Conservation (phyloP, 169 alveolate species). For the Besnoitia besnoiti region DNA sequence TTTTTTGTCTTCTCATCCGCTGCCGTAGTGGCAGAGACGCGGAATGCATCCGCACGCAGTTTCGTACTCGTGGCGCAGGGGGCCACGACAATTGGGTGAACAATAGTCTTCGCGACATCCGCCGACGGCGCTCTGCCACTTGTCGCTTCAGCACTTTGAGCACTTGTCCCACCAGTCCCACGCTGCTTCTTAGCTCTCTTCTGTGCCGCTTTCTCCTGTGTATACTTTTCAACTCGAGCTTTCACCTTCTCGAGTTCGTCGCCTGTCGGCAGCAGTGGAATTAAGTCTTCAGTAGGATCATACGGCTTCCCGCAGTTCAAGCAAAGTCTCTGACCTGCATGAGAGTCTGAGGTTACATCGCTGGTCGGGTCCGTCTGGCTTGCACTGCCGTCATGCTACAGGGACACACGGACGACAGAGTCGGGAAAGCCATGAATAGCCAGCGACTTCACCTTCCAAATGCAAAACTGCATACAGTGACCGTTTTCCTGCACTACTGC, state of each 20-base stretch:
- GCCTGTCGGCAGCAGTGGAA: constrained; percentile 65
- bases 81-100: constrained; percentile 16
- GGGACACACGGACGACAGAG: neutral
- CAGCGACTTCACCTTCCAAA: neutral
- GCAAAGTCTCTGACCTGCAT: constrained; percentile 23
- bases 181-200: constrained; percentile 48
- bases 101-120: neutral
- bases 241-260: constrained; percentile 42
- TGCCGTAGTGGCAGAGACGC: neutral
- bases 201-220: constrained; percentile 16
- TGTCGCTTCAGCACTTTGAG: neutral
- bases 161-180: neutral
- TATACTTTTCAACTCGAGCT: constrained; percentile 23
- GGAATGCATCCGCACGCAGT: constrained; percentile 20
- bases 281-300: constrained; percentile 52
- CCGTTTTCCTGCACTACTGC: neutral
- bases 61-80: constrained; percentile 36
- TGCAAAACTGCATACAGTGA: neutral
- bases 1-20: neutral
- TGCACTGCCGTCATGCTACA: neutral
- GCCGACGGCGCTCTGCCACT: neutral
- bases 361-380: neutral
- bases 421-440: too few relatives aligned
- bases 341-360: neutral
- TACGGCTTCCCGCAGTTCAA: constrained; percentile 62